A percentile compares a stretch with the other conserved stretches of the same genome.
Conservation (phyloP, 2,329 filamentous ascomycete species). For the Massarina eburnea region DNA sequence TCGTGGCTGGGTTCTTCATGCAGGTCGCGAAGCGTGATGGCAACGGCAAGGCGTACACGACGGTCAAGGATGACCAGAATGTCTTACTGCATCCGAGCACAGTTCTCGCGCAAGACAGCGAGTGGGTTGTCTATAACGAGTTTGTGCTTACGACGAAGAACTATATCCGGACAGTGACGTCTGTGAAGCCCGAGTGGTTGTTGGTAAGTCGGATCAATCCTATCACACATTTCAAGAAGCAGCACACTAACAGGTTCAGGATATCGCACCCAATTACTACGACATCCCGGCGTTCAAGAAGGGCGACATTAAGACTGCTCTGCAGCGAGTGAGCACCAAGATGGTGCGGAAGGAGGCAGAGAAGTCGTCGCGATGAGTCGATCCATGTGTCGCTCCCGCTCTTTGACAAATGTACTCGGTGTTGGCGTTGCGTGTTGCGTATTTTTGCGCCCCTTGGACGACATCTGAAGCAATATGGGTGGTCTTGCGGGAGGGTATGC, state of each 20-base stretch:
- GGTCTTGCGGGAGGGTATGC: too few species aligned
- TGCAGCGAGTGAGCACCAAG: conserved; percentile 58
- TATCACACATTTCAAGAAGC: not conserved
- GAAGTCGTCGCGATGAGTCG: conserved; percentile 18
- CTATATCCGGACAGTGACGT: conserved; percentile 92
- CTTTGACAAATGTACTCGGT: not conserved
- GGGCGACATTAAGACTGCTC: conserved; percentile 76
- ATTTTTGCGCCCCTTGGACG: not conserved
- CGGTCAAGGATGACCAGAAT: conserved; percentile 93
- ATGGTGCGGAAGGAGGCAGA: conserved; percentile 54
- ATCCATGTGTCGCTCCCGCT: not conserved
- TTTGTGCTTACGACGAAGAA: conserved; percentile 98
- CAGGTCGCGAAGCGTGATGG: conserved; percentile 94
- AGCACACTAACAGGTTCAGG: conserved; percentile 52
- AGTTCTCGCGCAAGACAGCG: conserved; percentile 81
- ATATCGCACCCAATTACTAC: conserved; percentile 93
- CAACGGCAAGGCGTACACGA: conserved; percentile 86
- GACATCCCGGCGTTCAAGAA: conserved; percentile 80
- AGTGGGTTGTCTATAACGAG: conserved; percentile 98
- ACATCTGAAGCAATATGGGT: too few species aligned
- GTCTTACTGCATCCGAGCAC: conserved; percentile 94
- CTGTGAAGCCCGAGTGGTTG: conserved; percentile 91
- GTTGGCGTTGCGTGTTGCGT: not conserved
- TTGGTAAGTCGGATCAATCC: conserved; percentile 60
- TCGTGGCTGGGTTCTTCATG: conserved; percentile 98